Evolutionary conservation across 2,329 filamentous ascomycete genomes (phyloP).

Genomic region (Fusarium albosuccineum): DNA sequence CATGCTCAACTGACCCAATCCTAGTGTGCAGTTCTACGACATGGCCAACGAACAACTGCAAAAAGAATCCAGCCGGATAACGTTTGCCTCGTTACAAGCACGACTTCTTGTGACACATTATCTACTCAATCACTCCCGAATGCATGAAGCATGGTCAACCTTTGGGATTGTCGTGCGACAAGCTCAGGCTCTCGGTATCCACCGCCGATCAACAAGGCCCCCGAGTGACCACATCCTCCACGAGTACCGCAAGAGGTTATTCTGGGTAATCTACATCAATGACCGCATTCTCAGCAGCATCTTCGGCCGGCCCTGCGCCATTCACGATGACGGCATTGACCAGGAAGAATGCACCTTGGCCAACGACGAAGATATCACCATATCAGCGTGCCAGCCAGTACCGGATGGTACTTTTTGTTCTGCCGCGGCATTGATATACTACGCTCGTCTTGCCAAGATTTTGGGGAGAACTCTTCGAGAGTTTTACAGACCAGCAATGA

Average conservation of each 20-base stretch:
- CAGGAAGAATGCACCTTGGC: not conserved
- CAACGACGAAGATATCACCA: not conserved
- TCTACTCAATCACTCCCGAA: not conserved
- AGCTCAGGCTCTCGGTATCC: not conserved
- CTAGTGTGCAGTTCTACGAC: not conserved
- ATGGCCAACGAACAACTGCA: not conserved
- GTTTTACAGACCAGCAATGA: not conserved
- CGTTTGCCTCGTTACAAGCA: not conserved
- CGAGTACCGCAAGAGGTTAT: not conserved
- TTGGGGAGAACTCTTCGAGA: not conserved
- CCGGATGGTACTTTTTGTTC: not conserved
- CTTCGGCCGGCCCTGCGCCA: not conserved
- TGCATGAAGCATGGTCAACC: not conserved
- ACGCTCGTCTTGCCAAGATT: not conserved
- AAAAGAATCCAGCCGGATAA: not conserved
- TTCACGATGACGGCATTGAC: not conserved
- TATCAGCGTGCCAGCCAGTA: not conserved
- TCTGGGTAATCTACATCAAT: slow-evolving; percentile 3
- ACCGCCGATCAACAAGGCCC: not conserved
- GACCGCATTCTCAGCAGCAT: not conserved
- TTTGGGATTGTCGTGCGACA: not conserved
- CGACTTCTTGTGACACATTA: not conserved
- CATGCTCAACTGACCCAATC: not conserved
- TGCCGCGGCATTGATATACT: not conserved
- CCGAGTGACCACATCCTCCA: not conserved